phyloP scores from a whole-genome alignment of 2,329 filamentous ascomycete genomes.

The Trichoderma guizhouense region DNA sequence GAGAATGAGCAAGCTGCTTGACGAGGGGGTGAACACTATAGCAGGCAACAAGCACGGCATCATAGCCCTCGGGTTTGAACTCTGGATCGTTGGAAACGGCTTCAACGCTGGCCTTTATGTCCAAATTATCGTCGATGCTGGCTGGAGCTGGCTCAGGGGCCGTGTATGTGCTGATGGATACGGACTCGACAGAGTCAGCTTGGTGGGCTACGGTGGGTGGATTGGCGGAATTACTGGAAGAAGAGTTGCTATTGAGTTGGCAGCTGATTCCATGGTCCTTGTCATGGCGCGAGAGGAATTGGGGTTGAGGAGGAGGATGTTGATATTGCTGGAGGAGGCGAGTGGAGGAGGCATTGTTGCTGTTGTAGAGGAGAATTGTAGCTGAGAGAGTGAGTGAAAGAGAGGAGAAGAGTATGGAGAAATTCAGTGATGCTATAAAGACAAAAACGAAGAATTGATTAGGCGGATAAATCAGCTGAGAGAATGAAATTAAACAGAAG shows the following conservation, averaged over 20 bases:
- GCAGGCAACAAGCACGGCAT: constrained; percentile 83
- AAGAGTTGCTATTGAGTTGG: constrained; percentile 15
- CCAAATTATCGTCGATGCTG: constrained; percentile 74
- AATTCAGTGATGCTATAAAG: neutral
- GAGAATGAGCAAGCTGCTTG: constrained; percentile 44
- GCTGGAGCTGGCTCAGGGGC: constrained; percentile 59
- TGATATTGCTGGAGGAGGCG: constrained; percentile 19
- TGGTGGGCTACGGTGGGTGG: constrained; percentile 26
- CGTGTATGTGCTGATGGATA: constrained; percentile 62
- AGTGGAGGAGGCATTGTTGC: neutral
- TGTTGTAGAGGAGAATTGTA: neutral
- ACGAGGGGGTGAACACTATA: constrained; percentile 84
- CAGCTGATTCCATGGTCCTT: constrained; percentile 48
- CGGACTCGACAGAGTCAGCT: constrained; percentile 28
- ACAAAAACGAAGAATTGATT: neutral
- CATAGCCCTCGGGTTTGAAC: constrained; percentile 47
- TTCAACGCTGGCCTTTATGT: constrained; percentile 61
- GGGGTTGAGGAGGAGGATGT: constrained; percentile 71
- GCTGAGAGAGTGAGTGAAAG: neutral
- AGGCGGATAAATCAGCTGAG: neutral
- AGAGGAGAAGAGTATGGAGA: neutral
- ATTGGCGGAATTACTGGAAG: constrained; percentile 39
- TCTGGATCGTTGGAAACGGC: constrained; percentile 58
- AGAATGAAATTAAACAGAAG: neutral
- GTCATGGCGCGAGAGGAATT: constrained; percentile 76